phyloP scores from a whole-genome alignment of 176 grass and related monocot genomes.

The Lolium rigidum region DNA sequence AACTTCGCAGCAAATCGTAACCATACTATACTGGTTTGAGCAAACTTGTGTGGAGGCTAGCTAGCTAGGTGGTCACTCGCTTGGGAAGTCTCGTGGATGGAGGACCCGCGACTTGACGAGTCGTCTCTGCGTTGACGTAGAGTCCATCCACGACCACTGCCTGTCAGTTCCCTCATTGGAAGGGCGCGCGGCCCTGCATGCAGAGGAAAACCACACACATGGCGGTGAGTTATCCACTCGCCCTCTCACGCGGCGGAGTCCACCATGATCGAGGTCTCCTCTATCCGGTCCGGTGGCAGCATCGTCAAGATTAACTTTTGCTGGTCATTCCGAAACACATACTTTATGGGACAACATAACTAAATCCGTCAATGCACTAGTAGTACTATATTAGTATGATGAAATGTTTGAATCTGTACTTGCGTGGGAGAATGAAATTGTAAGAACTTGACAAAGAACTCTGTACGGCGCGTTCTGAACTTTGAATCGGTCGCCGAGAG shows the following conservation, averaged over 20 bases:
- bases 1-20: background rate
- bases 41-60: no score
- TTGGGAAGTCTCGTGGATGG: background rate
- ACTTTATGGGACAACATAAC: no score
- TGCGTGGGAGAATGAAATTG: no score
- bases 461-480: no score
- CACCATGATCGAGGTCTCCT: background rate
- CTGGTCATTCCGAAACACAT: no score
- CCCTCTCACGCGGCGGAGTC: slow-evolving; percentile 30
- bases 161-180: background rate
- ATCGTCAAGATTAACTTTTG: no score
- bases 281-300: background rate
- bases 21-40: no score
- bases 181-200: background rate
- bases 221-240: background rate
- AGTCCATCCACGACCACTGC: background rate
- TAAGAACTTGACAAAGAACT: no score
- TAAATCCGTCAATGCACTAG: no score
- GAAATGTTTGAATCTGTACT: no score
- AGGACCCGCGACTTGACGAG: slow-evolving; percentile 11
- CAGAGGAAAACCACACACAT: background rate
- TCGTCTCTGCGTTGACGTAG: slow-evolving; percentile 31
- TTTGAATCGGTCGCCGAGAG: slow-evolving; percentile 23
- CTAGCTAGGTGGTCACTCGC: no score
- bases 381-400: no score